Conservation (phyloP, 257 asterid genomes). For the Solanum neorickii region DNA sequence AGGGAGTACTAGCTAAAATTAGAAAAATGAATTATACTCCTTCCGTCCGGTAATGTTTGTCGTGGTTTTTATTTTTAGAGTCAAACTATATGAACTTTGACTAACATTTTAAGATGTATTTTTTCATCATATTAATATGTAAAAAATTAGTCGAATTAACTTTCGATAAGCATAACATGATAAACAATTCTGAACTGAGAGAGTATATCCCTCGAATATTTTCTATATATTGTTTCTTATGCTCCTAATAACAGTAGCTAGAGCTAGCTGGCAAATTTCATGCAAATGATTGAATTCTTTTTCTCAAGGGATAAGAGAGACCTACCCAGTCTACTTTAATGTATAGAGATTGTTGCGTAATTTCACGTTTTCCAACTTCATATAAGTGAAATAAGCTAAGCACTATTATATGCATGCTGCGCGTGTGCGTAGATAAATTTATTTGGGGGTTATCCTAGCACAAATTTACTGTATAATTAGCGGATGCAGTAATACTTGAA, state of each 20-base stretch:
- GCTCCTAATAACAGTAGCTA: not conserved
- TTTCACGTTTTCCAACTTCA: not conserved
- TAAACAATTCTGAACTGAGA: too few species aligned
- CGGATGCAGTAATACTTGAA: too few species aligned
- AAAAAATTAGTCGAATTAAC: accelerated
- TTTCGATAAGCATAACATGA: accelerated
- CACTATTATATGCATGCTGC: not conserved
- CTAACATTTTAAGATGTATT: too few species aligned
- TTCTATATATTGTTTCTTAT: not conserved
- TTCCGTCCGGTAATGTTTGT: too few species aligned
- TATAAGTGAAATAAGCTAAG: not conserved
- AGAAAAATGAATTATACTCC: too few species aligned
- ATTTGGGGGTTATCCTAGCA: not conserved
- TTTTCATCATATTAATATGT: too few species aligned
- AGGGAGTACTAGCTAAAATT: too few species aligned
- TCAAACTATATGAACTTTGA: too few species aligned
- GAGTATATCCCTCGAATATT: too few species aligned
- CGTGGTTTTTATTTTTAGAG: too few species aligned
- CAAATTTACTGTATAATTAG: too few species aligned
- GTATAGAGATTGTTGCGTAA: not conserved
- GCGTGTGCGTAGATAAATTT: too few species aligned
- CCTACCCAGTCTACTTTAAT: not conserved
- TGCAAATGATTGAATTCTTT: not conserved
- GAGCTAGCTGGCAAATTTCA: not conserved
- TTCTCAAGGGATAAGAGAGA: not conserved